Percentiles rank a stretch among this genome's conserved stretches.
phyloP scores from a whole-genome alignment of 768 basidiomycete genomes.

The Trichaptum fuscoviolaceum region DNA sequence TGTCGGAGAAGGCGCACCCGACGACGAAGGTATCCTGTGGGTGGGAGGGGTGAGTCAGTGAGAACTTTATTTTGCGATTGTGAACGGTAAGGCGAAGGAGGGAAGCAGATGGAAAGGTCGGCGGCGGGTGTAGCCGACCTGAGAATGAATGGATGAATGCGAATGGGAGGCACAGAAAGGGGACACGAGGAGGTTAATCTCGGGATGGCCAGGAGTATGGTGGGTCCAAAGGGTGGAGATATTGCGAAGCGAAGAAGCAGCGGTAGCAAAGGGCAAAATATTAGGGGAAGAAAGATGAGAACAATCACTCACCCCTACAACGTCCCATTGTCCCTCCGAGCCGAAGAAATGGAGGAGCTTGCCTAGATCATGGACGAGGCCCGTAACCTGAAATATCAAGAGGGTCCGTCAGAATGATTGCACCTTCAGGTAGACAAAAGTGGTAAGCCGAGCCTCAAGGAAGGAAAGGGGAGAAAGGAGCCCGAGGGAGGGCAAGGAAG shows the following conservation, averaged over 20 bases:
- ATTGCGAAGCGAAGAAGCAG: neutral
- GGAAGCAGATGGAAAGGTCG: neutral
- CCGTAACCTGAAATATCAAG: conserved; percentile 48
- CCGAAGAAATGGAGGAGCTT: conserved; percentile 83
- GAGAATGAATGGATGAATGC: neutral
- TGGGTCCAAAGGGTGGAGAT: neutral
- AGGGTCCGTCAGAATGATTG: neutral
- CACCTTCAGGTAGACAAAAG: too few species aligned
- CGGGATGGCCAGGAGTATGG: neutral
- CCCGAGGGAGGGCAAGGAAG: neutral
- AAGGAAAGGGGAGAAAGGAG: neutral
- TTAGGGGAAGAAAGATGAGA: neutral
- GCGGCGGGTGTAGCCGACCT: neutral
- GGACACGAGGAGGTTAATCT: neutral
- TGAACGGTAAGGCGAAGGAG: conserved; percentile 7
- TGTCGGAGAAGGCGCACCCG: conserved; percentile 81
- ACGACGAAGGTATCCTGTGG: conserved; percentile 69
- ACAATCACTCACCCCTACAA: conserved; percentile 64
- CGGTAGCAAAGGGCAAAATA: neutral
- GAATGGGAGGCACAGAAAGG: neutral
- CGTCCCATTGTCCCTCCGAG: conserved; percentile 90
- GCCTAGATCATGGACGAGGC: conserved; percentile 85
- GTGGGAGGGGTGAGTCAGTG: neutral
- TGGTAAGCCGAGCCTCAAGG: too few species aligned
- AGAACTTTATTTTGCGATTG: conserved; percentile 12